Evolutionary conservation across 2,329 filamentous ascomycete genomes (phyloP).

Genomic region (Davidsoniella australis): DNA sequence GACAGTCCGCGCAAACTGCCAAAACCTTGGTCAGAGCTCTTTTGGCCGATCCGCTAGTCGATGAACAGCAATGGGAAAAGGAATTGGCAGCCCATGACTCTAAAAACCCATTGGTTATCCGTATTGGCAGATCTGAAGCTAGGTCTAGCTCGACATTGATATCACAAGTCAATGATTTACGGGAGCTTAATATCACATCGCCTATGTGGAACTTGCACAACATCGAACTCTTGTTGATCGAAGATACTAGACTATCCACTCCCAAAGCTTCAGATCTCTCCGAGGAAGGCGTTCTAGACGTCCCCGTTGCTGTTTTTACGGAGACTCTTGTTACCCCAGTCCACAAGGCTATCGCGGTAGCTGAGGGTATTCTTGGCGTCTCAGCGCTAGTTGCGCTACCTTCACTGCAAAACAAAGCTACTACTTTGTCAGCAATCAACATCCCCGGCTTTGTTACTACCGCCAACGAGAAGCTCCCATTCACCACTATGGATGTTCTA

Average conservation of each 20-base stretch:
- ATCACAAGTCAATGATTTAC: slow-evolving; percentile 14
- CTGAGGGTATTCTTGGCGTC: slow-evolving; percentile 53
- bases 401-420: slow-evolving; percentile 22
- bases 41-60: slow-evolving; percentile 50
- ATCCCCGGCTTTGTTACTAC: slow-evolving; percentile 27
- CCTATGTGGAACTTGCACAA: slow-evolving; percentile 42
- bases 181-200: slow-evolving; percentile 46
- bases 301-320: slow-evolving; percentile 1
- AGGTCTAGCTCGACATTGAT: slow-evolving; percentile 15
- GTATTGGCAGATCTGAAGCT: slow-evolving; percentile 26
- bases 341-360: slow-evolving; percentile 62
- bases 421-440: slow-evolving; percentile 40
- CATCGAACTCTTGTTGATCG: slow-evolving; percentile 45
- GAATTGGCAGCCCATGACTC: slow-evolving; percentile 35
- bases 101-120: slow-evolving; percentile 43
- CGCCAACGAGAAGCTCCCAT: slow-evolving; percentile 24
- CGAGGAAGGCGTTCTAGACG: slow-evolving; percentile 53
- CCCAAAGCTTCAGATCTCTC: slow-evolving; percentile 20
- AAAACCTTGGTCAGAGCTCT: slow-evolving; percentile 51
- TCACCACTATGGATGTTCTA: slow-evolving; percentile 45
- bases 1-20: slow-evolving; percentile 28
- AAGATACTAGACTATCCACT: slow-evolving; percentile 26
- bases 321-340: slow-evolving; percentile 44
- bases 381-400: slow-evolving; percentile 32
- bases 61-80: slow-evolving; percentile 49